Base-by-base conservation (phyloP, 345 rosid species). In the Populus alba region DNA sequence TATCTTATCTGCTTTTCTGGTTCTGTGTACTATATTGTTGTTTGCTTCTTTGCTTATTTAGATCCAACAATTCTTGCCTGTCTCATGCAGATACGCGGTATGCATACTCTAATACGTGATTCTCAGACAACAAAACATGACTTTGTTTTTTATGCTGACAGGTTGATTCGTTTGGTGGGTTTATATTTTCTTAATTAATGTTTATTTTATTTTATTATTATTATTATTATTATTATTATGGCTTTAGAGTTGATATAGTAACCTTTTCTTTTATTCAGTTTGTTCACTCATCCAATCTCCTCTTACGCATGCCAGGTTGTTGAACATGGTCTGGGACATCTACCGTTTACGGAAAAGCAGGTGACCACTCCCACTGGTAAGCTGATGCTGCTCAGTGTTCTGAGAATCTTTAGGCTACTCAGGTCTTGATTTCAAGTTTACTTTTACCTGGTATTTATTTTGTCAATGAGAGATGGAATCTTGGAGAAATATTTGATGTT, bases 91-190 rank as follows among this genome's bases (percentile, higher is more conserved):
- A 96, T 94, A 83, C 86, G 97, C 78, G 99, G 99, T 77, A 96
- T 96, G 99, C 99, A 96, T 87, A 96, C 99, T 76, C 97, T 96
- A 47, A 91, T 96, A 86, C 99, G 99, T 76, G 99, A 94, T 85
- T 73, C 95, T 83, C 93, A 90, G 84, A 93, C 92, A 82, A 91
- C 98, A 66, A 96, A 91, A 82, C 98, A 96, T 83, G 98, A 96
- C 86, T 96, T 96, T 68, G 92, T 96, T 78, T 96, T 96, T 76
- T 96, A 96, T 86, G 79, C 98, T 85, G 99, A 94, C 77, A 88
- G 99, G 72, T 86, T 96, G 91, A 96, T 96, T 87, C 97, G 99
- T 81, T 87, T 96, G 96, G 99, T 95, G 83, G 29, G 94, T 80
- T 55, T 70, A 84, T 76, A 9, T 62, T 72, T 62, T 62, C 17